Percentiles rank a stretch among this genome's conserved stretches.
Evolutionary conservation across 2,329 filamentous ascomycete genomes (phyloP).

Genomic region (Neonectria ditissima): DNA sequence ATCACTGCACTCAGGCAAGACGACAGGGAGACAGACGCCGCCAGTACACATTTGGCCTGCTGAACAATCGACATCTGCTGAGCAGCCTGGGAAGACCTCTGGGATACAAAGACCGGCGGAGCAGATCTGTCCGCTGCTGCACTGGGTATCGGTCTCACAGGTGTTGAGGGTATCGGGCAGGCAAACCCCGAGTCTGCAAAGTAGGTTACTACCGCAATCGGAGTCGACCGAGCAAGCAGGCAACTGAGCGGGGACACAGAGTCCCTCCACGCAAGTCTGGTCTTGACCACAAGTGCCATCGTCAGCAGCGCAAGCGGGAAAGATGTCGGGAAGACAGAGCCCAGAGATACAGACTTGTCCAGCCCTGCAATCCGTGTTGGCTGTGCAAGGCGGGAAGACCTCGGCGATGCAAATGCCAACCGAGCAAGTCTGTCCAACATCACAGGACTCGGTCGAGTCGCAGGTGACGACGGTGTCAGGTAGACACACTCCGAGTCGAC

Average conservation of each 20-base stretch:
- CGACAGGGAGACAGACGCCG: conserved; percentile 14
- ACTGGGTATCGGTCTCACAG: conserved; percentile 8
- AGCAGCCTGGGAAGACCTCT: conserved; percentile 16
- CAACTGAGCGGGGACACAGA: conserved; percentile 13
- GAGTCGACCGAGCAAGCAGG: conserved; percentile 13
- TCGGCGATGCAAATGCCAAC: conserved; percentile 18
- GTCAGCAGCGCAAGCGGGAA: neutral
- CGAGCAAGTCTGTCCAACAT: conserved; percentile 4
- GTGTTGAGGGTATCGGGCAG: conserved; percentile 1
- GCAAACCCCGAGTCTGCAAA: conserved; percentile 22
- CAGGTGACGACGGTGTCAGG: conserved; percentile 4
- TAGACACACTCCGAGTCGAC: conserved; percentile 17
- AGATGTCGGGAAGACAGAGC: conserved; percentile 14
- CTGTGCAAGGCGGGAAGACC: conserved; percentile 16
- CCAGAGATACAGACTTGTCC: conserved; percentile 10
- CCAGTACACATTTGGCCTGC: conserved; percentile 15
- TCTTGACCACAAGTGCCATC: conserved; percentile 3
- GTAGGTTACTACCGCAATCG: conserved; percentile 18
- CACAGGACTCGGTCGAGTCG: neutral
- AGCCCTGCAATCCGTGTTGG: conserved; percentile 6
- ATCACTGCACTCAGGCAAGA: conserved; percentile 2
- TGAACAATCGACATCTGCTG: conserved; percentile 6
- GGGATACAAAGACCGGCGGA: conserved; percentile 21
- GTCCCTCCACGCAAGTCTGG: conserved; percentile 10
- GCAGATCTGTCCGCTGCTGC: conserved; percentile 14